Evolutionary conservation across 2,329 filamentous ascomycete genomes (phyloP).

Genomic region (Colletotrichum echinochloae): DNA sequence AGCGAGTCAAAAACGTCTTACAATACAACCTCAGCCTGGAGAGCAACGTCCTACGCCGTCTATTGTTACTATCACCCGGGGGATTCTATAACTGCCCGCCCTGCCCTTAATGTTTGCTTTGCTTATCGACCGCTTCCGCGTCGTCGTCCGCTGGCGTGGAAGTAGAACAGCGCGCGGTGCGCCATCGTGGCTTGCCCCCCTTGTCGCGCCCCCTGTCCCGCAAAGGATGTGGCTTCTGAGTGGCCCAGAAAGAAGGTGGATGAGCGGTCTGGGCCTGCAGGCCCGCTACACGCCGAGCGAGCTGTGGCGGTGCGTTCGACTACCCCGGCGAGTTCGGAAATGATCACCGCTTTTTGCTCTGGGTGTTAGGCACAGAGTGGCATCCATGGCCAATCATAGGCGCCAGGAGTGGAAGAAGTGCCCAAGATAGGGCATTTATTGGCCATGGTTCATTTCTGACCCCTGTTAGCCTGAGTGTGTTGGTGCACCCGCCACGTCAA

Average conservation of each 20-base stretch:
- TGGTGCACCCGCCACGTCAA: conserved; percentile 34
- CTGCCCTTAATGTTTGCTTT: not conserved
- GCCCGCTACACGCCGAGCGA: conserved; percentile 4
- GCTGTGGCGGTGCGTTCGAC: conserved; percentile 38
- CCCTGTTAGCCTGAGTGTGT: not conserved
- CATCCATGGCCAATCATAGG: conserved; percentile 7
- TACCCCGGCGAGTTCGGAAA: conserved; percentile 29
- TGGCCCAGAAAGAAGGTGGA: not conserved
- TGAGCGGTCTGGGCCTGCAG: conserved; percentile 28
- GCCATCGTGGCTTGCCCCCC: conserved; percentile 24
- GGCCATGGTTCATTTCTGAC: not conserved
- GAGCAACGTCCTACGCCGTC: conserved; percentile 16
- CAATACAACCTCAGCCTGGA: conserved; percentile 18
- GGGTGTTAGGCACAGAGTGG: conserved; percentile 33
- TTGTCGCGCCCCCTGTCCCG: conserved; percentile 1
- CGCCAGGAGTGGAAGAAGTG: conserved; percentile 14
- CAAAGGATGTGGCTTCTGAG: not conserved
- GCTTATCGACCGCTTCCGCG: conserved; percentile 21
- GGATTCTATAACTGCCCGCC: conserved; percentile 22
- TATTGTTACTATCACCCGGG: conserved; percentile 24
- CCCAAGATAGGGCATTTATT: conserved; percentile 17
- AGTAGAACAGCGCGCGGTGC: not conserved
- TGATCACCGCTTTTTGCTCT: conserved; percentile 36
- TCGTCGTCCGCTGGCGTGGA: not conserved
- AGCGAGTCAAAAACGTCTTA: conserved; percentile 15